Percentiles rank a stretch among this genome's conserved stretches.
phyloP scores from a whole-genome alignment of 2,329 filamentous ascomycete species.

The Rhexocercosporidium sp. region DNA sequence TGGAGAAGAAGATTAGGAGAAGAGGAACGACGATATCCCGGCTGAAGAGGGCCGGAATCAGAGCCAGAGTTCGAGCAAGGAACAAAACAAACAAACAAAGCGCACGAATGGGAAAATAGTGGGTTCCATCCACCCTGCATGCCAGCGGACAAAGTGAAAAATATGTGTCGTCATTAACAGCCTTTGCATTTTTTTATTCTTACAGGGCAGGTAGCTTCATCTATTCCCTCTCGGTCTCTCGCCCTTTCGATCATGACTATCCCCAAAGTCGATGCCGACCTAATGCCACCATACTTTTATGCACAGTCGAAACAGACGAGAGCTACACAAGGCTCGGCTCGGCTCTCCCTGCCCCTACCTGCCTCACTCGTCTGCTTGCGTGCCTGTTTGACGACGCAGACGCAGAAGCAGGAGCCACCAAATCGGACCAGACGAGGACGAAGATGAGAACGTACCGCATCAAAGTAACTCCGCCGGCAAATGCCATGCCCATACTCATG shows the following conservation, averaged over 20 bases:
- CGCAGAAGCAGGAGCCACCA: slow-evolving; percentile 4
- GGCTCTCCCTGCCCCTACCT: not conserved
- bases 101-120: too few relatives aligned
- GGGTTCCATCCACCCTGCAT: too few relatives aligned
- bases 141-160: too few relatives aligned
- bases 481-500: not conserved
- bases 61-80: too few relatives aligned
- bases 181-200: not conserved
- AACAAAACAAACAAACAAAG: too few relatives aligned
- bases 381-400: too few relatives aligned
- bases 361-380: not conserved
- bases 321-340: too few relatives aligned
- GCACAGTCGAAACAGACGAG: slow-evolving; percentile 10
- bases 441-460: not conserved
- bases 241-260: not conserved
- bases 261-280: not conserved
- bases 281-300: not conserved
- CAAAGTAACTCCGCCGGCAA: not conserved
- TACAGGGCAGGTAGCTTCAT: not conserved
- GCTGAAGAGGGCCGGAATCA: not conserved
- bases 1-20: too few relatives aligned
- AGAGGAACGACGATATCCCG: not conserved
- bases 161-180: too few relatives aligned
- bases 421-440: slow-evolving; percentile 9
- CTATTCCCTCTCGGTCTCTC: not conserved